Percentiles rank a stretch among this genome's conserved stretches.
phyloP scores from a whole-genome alignment of 352 stramenopile species.

The Phytophthora brassicae region DNA sequence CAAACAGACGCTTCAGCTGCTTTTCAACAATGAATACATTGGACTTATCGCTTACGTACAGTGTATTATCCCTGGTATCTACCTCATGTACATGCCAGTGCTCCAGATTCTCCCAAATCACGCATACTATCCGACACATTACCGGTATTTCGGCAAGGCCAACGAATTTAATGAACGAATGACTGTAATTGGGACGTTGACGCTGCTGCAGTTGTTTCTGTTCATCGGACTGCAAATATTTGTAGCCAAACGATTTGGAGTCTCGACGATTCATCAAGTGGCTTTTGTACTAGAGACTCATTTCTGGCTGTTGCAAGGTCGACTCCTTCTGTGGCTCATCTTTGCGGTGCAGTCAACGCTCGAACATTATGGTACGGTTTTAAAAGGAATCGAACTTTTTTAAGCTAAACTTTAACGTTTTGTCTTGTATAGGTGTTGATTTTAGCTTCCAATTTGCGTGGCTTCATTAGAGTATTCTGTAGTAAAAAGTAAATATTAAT shows the following conservation, averaged over 20 bases:
- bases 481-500: too few relatives aligned
- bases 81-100: conserved; percentile 29
- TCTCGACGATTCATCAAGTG: conserved; percentile 43
- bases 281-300: conserved; percentile 54
- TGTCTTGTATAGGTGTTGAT: conserved; percentile 12
- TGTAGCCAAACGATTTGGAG: conserved; percentile 24
- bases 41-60: conserved; percentile 34
- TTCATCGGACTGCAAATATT: conserved; percentile 26
- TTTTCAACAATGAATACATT: conserved; percentile 48
- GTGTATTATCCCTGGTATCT: conserved; percentile 37
- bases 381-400: too few relatives aligned
- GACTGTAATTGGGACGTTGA: conserved; percentile 21
- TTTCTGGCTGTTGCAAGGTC: conserved; percentile 34
- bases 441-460: conserved; percentile 27
- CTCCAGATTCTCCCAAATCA: conserved; percentile 30
- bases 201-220: conserved; percentile 15
- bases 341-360: conserved; percentile 33
- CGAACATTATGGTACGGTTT: conserved; percentile 31
- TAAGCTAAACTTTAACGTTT: too few relatives aligned
- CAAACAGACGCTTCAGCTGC: conserved; percentile 36
- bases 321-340: conserved; percentile 38
- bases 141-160: conserved; percentile 16
- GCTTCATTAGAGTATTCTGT: too few relatives aligned
- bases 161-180: conserved; percentile 25
- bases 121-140: conserved; percentile 32